These are phyloP conservation scores for Meripilus lineatus DNA, from an alignment of 1,284 basidiomycete species.

Conservation along the genomic window DNA sequence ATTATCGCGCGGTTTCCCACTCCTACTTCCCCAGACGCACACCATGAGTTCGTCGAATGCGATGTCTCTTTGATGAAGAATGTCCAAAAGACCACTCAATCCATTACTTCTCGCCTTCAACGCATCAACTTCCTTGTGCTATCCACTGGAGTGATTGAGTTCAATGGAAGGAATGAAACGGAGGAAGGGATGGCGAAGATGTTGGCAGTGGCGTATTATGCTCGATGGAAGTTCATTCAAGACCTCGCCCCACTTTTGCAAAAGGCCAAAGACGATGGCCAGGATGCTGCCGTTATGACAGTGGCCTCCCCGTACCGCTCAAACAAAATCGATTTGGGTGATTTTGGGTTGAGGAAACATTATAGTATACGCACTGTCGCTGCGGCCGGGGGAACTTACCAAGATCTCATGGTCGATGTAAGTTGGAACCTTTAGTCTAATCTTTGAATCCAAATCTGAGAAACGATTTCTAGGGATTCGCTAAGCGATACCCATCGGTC, in stretches of 20 bases:
- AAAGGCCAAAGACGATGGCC: constrained; percentile 20
- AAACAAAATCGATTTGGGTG: constrained; percentile 24
- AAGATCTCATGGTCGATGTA: constrained; percentile 32
- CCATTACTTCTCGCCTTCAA: constrained; percentile 21
- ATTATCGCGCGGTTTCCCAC: constrained; percentile 31
- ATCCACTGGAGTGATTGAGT: constrained; percentile 26
- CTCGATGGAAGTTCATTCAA: constrained; percentile 25
- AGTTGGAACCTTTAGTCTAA: not conserved
- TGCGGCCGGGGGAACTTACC: constrained; percentile 24
- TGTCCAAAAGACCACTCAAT: constrained; percentile 22
- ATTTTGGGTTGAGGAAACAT: constrained; percentile 30
- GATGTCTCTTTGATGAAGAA: constrained; percentile 33
- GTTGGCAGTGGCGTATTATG: constrained; percentile 25
- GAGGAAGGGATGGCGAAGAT: constrained; percentile 25
- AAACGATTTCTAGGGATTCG: constrained; percentile 19
- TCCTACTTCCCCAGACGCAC: constrained; percentile 15
- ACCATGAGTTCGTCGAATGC: constrained; percentile 33
- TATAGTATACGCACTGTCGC: constrained; percentile 24
- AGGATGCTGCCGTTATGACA: constrained; percentile 24
- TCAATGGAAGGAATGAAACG: constrained; percentile 26
- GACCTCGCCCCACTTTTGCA: constrained; percentile 23
- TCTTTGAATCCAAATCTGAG: not conserved
- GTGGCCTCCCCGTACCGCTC: constrained; percentile 18
- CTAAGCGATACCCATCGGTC: constrained; percentile 26
- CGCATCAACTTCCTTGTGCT: constrained; percentile 34